Percentiles rank a stretch among this genome's conserved stretches.
phyloP scores from a whole-genome alignment of 2,329 filamentous ascomycete species.

The Botrytis galanthina region DNA sequence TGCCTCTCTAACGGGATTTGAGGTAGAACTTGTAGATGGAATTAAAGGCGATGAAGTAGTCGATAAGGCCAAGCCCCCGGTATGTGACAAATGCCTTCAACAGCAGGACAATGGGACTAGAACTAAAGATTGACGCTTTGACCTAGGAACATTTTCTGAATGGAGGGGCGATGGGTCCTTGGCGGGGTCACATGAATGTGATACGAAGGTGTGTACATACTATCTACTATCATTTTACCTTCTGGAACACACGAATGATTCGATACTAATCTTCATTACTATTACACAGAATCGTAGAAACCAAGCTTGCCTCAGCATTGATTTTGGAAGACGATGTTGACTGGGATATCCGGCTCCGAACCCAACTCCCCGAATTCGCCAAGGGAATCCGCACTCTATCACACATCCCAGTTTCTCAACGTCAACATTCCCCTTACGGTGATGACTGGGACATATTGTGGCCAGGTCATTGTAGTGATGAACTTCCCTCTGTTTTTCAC shows the following conservation, averaged over 20 bases:
- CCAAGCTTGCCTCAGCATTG: slow-evolving; percentile 37
- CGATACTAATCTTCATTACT: background rate
- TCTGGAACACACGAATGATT: background rate
- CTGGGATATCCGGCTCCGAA: slow-evolving; percentile 43
- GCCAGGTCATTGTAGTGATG: slow-evolving; percentile 41
- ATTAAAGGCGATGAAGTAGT: slow-evolving; percentile 42
- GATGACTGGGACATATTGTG: slow-evolving; percentile 42
- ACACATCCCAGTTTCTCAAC: slow-evolving; percentile 15
- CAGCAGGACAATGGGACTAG: background rate
- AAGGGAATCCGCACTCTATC: slow-evolving; percentile 21
- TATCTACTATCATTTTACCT: background rate
- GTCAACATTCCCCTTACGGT: slow-evolving; percentile 35
- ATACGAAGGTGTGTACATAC: slow-evolving; percentile 32
- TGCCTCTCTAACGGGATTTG: slow-evolving; percentile 44
- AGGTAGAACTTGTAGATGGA: slow-evolving; percentile 46
- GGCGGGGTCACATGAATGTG: slow-evolving; percentile 44
- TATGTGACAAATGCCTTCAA: slow-evolving; percentile 16
- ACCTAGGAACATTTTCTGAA: slow-evolving; percentile 6
- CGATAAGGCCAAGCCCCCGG: slow-evolving; percentile 43
- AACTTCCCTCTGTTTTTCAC: background rate
- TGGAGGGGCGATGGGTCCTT: slow-evolving; percentile 41
- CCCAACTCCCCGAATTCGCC: slow-evolving; percentile 38
- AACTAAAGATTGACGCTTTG: background rate
- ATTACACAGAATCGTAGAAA: slow-evolving; percentile 28
- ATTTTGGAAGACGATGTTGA: slow-evolving; percentile 47